Percentiles rank a stretch among this genome's conserved stretches.
These are phyloP conservation scores for Adansonia grandidieri DNA, from an alignment of 441 rosid species.

Conservation along the genomic window DNA sequence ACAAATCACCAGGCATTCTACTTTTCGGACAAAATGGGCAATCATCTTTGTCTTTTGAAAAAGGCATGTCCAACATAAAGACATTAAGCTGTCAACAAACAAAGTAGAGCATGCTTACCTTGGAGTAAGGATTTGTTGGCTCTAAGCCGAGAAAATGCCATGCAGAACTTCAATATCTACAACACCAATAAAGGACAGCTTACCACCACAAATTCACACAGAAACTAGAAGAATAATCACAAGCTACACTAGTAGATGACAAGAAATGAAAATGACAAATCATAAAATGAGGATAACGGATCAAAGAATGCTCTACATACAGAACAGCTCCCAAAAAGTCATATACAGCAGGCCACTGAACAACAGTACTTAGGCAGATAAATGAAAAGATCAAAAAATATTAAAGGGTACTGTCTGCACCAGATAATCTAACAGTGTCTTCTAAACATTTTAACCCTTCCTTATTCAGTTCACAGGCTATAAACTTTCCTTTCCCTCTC, in stretches of 20 bases:
- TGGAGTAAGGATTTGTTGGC: slow-evolving; percentile 59
- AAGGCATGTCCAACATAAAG: background rate
- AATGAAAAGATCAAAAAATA: slow-evolving; percentile 4
- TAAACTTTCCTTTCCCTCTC: slow-evolving; percentile 75
- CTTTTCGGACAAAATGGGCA: background rate
- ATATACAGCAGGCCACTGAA: too few species aligned
- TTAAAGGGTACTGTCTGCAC: slow-evolving; percentile 79
- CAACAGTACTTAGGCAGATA: background rate
- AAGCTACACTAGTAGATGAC: slow-evolving; percentile 15
- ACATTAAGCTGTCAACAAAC: background rate
- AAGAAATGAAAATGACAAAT: slow-evolving; percentile 2
- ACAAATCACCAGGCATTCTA: background rate
- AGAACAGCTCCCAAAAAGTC: slow-evolving; percentile 10
- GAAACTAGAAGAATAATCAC: slow-evolving; percentile 1
- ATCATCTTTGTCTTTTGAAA: background rate
- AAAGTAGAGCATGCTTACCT: slow-evolving; percentile 46
- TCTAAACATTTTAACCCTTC: slow-evolving; percentile 68
- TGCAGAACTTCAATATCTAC: slow-evolving; percentile 71
- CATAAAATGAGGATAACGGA: slow-evolving; percentile 2
- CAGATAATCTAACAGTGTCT: slow-evolving; percentile 74
- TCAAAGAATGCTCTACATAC: background rate
- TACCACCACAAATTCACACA: slow-evolving; percentile 20
- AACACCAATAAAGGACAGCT: slow-evolving; percentile 40
- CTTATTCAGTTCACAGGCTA: slow-evolving; percentile 81
- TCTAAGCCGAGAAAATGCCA: slow-evolving; percentile 67